These are phyloP conservation scores for Rhizoctonia solani DNA, from an alignment of 1,284 basidiomycete genomes.

Conservation along the genomic window DNA sequence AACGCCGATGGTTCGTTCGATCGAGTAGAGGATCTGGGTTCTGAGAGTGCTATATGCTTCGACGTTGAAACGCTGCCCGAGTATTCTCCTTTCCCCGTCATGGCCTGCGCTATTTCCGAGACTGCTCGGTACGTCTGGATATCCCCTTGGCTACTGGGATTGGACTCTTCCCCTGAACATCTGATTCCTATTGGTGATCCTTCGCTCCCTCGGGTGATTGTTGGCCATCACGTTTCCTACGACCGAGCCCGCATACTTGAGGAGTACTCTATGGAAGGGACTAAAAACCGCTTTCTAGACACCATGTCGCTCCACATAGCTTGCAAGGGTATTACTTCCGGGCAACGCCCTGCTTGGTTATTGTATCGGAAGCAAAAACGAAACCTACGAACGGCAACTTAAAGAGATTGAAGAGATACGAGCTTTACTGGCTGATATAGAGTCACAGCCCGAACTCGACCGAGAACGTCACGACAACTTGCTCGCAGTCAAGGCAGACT, in stretches of 20 bases:
- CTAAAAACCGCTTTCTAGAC: conserved; percentile 85
- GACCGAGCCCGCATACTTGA: conserved; percentile 84
- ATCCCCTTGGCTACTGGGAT: conserved; percentile 86
- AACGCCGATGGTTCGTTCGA: conserved; percentile 69
- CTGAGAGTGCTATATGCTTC: conserved; percentile 82
- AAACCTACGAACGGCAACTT: conserved; percentile 54
- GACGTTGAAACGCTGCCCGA: conserved; percentile 94
- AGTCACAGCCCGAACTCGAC: conserved; percentile 48
- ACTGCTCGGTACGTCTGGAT: conserved; percentile 96
- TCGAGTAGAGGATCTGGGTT: conserved; percentile 61
- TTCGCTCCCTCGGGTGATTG: conserved; percentile 63
- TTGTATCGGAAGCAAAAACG: conserved; percentile 73
- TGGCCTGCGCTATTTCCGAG: conserved; percentile 86
- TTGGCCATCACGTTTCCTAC: conserved; percentile 96
- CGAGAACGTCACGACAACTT: conserved; percentile 45
- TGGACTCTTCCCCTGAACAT: conserved; percentile 66
- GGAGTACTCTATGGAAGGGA: conserved; percentile 78
- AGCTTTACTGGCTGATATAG: conserved; percentile 53
- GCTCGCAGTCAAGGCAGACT: conserved; percentile 43
- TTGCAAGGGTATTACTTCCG: conserved; percentile 91
- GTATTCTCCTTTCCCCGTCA: conserved; percentile 79
- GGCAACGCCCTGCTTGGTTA: conserved; percentile 93
- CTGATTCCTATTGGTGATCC: conserved; percentile 73
- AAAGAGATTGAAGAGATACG: conserved; percentile 63
- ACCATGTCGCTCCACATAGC: conserved; percentile 96